Conservation (phyloP, 306 rosid genomes). For the Vachellia pachyceras region DNA sequence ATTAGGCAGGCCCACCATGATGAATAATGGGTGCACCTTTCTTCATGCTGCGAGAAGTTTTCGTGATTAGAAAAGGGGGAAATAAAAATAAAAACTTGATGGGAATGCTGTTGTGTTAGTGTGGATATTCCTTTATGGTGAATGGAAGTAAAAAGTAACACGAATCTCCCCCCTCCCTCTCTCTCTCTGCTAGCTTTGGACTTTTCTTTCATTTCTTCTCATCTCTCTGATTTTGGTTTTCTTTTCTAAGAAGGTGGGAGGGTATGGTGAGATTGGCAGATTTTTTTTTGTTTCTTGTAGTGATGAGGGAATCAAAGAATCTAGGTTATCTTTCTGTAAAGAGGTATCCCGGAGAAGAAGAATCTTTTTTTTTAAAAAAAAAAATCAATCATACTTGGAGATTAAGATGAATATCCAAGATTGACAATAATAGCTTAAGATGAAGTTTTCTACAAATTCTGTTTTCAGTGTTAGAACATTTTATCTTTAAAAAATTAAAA, state of each 20-base stretch:
- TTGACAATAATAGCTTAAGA: conserved; percentile 23
- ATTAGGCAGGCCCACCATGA: conserved; percentile 62
- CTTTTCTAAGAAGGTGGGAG: conserved; percentile 40
- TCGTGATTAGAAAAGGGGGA: neutral
- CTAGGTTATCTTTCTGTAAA: conserved; percentile 56
- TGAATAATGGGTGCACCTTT: conserved; percentile 72
- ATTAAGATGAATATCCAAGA: conserved; percentile 44
- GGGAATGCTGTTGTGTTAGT: conserved; percentile 37
- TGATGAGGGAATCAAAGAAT: conserved; percentile 92
- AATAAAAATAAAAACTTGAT: conserved; percentile 6
- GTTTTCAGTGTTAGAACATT: no score
- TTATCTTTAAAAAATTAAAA: no score
- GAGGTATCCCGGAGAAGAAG: conserved; percentile 38
- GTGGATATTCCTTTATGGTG: conserved; percentile 57
- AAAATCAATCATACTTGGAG: conserved; percentile 37
- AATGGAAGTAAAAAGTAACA: conserved; percentile 54
- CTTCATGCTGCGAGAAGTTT: conserved; percentile 53
- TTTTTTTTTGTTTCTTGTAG: conserved; percentile 85
- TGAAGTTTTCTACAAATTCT: neutral
- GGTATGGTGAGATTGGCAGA: conserved; percentile 71
- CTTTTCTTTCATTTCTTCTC: conserved; percentile 25
- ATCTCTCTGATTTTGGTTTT: conserved; percentile 29
- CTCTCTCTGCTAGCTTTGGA: conserved; percentile 18
- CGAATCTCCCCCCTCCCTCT: conserved; percentile 32
- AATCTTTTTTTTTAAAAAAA: conserved; percentile 31